Conservation (phyloP, 495 filamentous ascomycete genomes). For the Cercophora scortea region DNA sequence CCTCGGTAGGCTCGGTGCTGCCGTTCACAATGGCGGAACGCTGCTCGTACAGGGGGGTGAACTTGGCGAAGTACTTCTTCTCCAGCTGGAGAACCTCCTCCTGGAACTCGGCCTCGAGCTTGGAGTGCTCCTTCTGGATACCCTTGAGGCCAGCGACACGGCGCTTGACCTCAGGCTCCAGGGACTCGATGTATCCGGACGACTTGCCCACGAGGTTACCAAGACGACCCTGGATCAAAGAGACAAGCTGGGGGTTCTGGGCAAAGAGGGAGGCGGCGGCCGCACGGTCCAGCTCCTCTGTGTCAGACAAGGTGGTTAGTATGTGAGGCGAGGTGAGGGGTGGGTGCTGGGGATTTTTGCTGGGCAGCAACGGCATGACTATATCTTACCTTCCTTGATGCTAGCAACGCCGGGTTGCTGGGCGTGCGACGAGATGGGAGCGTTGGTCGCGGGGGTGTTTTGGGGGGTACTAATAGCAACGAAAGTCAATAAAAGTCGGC, state of each 20-base stretch:
- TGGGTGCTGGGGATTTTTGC: neutral
- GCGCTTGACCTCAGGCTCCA: conserved; percentile 78
- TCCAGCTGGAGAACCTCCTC: conserved; percentile 95
- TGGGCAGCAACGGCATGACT: conserved; percentile 15
- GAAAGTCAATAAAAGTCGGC: conserved; percentile 20
- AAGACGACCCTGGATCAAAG: conserved; percentile 96
- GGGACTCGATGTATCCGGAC: conserved; percentile 95
- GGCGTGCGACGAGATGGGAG: conserved; percentile 95
- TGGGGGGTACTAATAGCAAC: conserved; percentile 68
- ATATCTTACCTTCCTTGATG: conserved; percentile 82
- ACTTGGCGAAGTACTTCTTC: conserved; percentile 99
- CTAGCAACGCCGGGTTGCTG: conserved; percentile 90
- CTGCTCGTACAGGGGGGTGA: conserved; percentile 94
- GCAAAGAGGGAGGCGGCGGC: conserved; percentile 87
- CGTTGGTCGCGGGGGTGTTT: conserved; percentile 89
- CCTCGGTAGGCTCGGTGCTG: conserved; percentile 71
- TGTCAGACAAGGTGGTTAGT: conserved; percentile 7
- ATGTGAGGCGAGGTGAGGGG: neutral
- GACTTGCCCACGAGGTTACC: conserved; percentile 88
- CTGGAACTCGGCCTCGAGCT: conserved; percentile 96
- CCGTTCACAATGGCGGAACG: conserved; percentile 92
- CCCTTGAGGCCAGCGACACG: conserved; percentile 94
- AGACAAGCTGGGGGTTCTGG: conserved; percentile 83
- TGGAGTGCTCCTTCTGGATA: conserved; percentile 96
- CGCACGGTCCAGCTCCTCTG: conserved; percentile 85